Evolutionary conservation across 306 rosid genomes (phyloP).

Genomic region (Acacia crassicarpa): DNA sequence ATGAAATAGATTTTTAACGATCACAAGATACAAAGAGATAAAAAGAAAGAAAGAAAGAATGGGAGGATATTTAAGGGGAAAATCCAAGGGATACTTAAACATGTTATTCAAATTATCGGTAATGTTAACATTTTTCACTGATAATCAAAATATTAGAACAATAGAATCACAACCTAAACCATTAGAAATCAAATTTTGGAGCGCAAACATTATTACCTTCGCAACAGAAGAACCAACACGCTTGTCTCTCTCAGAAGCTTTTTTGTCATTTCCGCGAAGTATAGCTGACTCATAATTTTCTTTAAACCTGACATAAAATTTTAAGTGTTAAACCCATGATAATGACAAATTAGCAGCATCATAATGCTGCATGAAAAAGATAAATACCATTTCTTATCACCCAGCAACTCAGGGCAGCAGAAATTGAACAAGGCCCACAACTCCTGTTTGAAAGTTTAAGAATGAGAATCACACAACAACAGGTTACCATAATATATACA

Average conservation of each 20-base stretch:
- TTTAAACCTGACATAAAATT: conserved; percentile 67
- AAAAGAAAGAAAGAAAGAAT: neutral
- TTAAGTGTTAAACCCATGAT: conserved; percentile 18
- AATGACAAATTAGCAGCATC: conserved; percentile 28
- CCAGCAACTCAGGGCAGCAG: conserved; percentile 87
- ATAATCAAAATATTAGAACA: neutral
- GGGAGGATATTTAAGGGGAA: neutral
- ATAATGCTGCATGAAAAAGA: conserved; percentile 21
- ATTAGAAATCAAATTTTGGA: neutral
- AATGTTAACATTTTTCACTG: neutral
- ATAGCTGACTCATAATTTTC: conserved; percentile 52
- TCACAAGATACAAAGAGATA: neutral
- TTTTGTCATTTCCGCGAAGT: neutral
- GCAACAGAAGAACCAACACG: neutral
- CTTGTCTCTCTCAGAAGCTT: neutral
- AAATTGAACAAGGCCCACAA: conserved; percentile 94
- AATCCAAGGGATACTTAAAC: neutral
- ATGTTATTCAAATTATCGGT: neutral
- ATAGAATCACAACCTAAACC: neutral
- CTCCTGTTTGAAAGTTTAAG: conserved; percentile 54
- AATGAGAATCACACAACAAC: conserved; percentile 20
- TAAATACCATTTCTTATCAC: conserved; percentile 76
- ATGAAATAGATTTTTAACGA: neutral
- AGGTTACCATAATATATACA: conserved; percentile 7
- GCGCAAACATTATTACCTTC: neutral